Evolutionary conservation across 2,329 filamentous ascomycete genomes (phyloP).

Genomic region (Botrytis fabae): DNA sequence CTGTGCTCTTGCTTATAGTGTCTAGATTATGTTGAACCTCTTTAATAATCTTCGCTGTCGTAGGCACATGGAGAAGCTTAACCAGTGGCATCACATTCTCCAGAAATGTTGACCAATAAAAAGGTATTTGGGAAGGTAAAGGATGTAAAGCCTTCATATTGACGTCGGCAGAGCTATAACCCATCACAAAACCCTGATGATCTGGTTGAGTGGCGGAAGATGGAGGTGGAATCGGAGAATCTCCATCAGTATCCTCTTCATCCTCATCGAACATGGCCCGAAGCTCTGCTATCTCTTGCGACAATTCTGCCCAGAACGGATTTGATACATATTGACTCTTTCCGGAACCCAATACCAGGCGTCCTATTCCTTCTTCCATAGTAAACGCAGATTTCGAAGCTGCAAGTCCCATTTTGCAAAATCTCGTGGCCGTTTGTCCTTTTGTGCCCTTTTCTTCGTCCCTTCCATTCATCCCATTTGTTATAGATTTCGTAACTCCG

Average conservation of each 20-base stretch:
- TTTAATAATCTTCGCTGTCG: slow-evolving; percentile 60
- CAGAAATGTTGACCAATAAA: slow-evolving; percentile 69
- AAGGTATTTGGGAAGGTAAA: slow-evolving; percentile 61
- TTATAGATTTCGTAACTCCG: slow-evolving; percentile 28
- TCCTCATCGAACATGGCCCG: slow-evolving; percentile 38
- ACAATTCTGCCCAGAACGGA: slow-evolving; percentile 72
- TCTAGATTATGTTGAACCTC: slow-evolving; percentile 60
- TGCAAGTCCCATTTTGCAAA: slow-evolving; percentile 32
- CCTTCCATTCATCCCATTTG: slow-evolving; percentile 31
- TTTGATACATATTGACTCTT: slow-evolving; percentile 73
- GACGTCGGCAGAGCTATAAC: slow-evolving; percentile 69
- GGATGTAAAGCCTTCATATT: slow-evolving; percentile 67
- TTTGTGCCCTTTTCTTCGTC: slow-evolving; percentile 36
- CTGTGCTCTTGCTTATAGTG: slow-evolving; percentile 49
- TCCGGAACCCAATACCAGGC: slow-evolving; percentile 68
- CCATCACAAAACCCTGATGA: slow-evolving; percentile 72
- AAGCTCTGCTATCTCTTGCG: slow-evolving; percentile 50
- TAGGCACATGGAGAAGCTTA: slow-evolving; percentile 70
- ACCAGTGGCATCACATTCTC: slow-evolving; percentile 73
- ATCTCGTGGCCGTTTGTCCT: slow-evolving; percentile 33
- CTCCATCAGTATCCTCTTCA: slow-evolving; percentile 35
- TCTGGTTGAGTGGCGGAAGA: slow-evolving; percentile 60
- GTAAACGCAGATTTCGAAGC: slow-evolving; percentile 33
- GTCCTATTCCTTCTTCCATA: slow-evolving; percentile 54
- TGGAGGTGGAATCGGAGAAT: slow-evolving; percentile 39